Percentiles rank a stretch among this genome's conserved stretches.
phyloP scores from a whole-genome alignment of 768 basidiomycete species.

The Boletellus ananas region DNA sequence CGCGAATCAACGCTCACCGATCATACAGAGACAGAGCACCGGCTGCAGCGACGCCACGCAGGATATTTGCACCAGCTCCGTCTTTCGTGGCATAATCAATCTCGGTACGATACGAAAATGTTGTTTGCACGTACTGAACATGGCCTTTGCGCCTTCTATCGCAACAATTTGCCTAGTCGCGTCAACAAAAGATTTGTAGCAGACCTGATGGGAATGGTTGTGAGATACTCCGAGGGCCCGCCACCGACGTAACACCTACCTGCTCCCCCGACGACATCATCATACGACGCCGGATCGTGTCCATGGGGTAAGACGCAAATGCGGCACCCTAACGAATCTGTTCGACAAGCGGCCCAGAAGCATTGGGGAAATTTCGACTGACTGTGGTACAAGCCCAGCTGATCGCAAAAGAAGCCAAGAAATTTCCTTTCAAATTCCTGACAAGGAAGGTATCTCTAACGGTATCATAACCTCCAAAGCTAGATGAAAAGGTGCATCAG shows the following conservation, averaged over 20 bases:
- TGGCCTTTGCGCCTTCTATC: constrained; percentile 37
- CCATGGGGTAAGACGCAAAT: constrained; percentile 40
- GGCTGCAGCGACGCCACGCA: constrained; percentile 50
- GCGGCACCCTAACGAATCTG: constrained; percentile 30
- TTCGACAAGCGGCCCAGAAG: neutral
- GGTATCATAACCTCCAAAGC: constrained; percentile 44
- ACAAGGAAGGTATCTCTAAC: constrained; percentile 37
- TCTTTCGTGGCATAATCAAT: constrained; percentile 34
- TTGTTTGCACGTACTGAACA: constrained; percentile 33
- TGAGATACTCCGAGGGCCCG: neutral
- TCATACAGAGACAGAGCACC: constrained; percentile 63
- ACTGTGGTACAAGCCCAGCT: constrained; percentile 43
- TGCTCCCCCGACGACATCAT: constrained; percentile 45
- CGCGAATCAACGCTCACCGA: constrained; percentile 33
- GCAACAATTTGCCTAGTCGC: constrained; percentile 37
- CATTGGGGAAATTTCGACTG: neutral
- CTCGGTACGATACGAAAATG: neutral
- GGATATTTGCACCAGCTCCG: constrained; percentile 53
- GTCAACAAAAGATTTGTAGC: constrained; percentile 39
- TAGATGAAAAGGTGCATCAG: constrained; percentile 6
- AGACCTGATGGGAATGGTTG: constrained; percentile 21
- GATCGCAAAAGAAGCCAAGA: constrained; percentile 38
- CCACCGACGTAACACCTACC: constrained; percentile 4
- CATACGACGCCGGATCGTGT: constrained; percentile 45
- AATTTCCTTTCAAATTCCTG: constrained; percentile 38